phyloP scores from a whole-genome alignment of 2,329 filamentous ascomycete genomes.

The Penicillium sp. region DNA sequence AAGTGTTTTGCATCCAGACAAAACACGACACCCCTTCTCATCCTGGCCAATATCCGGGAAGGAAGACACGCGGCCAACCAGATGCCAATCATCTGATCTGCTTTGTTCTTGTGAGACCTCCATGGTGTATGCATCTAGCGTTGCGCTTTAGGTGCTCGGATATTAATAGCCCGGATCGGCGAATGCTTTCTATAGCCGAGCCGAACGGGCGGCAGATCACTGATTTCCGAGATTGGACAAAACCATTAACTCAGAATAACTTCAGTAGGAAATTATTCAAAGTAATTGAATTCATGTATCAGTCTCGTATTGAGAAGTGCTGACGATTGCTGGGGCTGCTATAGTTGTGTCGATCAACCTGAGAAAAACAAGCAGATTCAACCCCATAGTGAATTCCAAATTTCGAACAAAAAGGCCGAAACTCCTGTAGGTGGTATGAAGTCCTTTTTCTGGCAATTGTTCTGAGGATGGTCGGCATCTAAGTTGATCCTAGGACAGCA shows the following conservation, averaged over 20 bases:
- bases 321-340: too few species aligned
- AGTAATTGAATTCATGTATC: too few species aligned
- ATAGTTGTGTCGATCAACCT: too few species aligned
- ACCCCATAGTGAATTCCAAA: too few species aligned
- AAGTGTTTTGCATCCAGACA: slow-evolving; percentile 11
- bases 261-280: too few species aligned
- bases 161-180: slow-evolving; percentile 2
- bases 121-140: not conserved
- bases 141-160: not conserved
- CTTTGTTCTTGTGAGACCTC: not conserved
- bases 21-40: slow-evolving; percentile 6
- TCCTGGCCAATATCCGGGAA: slow-evolving; percentile 14
- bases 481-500: too few species aligned
- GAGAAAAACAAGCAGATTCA: too few species aligned
- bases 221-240: not conserved
- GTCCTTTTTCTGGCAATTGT: too few species aligned
- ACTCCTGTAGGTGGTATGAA: too few species aligned
- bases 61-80: slow-evolving; percentile 7
- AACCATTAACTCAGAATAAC: not conserved
- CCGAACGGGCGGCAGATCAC: not conserved
- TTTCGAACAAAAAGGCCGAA: too few species aligned
- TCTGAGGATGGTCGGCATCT: too few species aligned
- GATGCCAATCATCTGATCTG: not conserved
- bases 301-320: too few species aligned
- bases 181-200: slow-evolving; percentile 4